Evolutionary conservation across 2,329 filamentous ascomycete genomes (phyloP), one percentile per base, ranked within the genome.

Genomic region (Lasiodiplodia gonubiensis): DNA sequence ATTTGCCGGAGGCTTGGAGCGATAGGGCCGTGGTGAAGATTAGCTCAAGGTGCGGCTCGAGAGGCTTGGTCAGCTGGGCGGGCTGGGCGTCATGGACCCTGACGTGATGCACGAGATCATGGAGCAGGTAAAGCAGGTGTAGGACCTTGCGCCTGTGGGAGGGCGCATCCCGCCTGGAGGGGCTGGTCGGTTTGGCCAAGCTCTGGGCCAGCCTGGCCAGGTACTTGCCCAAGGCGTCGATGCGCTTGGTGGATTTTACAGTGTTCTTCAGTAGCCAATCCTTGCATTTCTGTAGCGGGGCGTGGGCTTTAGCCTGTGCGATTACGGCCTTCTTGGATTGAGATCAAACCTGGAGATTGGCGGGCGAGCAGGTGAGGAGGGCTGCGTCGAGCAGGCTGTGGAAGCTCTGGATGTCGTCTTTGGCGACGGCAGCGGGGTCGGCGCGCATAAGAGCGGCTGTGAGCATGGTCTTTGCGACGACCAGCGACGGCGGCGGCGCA

Each of bases 191-290:
- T 48, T 74, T 72, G 5, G 61, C 46, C 65, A 73, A 86, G 51
- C 89, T 89, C 70, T 85, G 87, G 71, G 90, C 86, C 68, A 94
- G 81, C 57, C 90, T 88, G 69, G 86, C 85, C 70, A 96, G 81
- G 79, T 92, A 97, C 80, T 92, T 94, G 72, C 88, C 91, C 71
- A 96, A 81, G 51, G 89, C 86, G 68, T 83, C 81, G 71, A 88
- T 85, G 73, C 93, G 89, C 71, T 85, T 82, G 67, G 86, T 78
- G 68, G 92, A 95, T 68, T 86, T 85, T 73, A 87, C 84, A 76
- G 94, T 83, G 81, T 93, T 87, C 73, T 86, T 85, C 76, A 93
- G 80, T 74, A 94, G 90, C 92, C 92, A 97, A 80, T 87, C 85
- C 86, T 94, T 97, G 86, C 92, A 94, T 84, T 88, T 91, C 93